These are phyloP conservation scores for Candida piceae DNA, from an alignment of 805 yeast species.

Conservation along the genomic window DNA sequence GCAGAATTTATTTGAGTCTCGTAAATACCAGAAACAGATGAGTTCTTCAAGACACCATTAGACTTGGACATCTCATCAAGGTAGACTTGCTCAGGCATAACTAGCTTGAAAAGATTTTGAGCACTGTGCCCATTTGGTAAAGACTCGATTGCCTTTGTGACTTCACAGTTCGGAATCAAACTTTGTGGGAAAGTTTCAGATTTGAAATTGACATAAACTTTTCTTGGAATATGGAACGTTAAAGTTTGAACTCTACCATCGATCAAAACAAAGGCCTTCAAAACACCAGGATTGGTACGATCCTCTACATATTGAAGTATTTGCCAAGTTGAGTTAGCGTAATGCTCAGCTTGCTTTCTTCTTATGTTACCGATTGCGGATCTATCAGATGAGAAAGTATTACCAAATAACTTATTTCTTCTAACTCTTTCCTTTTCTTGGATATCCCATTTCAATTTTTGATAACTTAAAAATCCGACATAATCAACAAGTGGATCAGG, in stretches of 20 bases:
- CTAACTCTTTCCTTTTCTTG: constrained; percentile 70
- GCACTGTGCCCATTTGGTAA: constrained; percentile 67
- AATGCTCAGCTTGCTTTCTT: constrained; percentile 71
- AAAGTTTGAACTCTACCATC: constrained; percentile 71
- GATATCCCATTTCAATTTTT: constrained; percentile 82
- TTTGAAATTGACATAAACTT: constrained; percentile 63
- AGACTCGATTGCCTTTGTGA: constrained; percentile 53
- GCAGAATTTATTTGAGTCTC: constrained; percentile 65
- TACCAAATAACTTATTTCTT: constrained; percentile 77
- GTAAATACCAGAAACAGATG: constrained; percentile 62
- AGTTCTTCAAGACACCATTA: constrained; percentile 59
- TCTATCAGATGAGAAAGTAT: constrained; percentile 40
- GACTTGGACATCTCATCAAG: constrained; percentile 51
- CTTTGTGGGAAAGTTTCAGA: constrained; percentile 29
- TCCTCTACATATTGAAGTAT: constrained; percentile 64
- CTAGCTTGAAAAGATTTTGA: constrained; percentile 50
- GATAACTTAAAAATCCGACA: constrained; percentile 62
- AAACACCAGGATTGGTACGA: constrained; percentile 58
- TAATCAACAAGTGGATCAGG: constrained; percentile 69
- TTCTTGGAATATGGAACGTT: constrained; percentile 68
- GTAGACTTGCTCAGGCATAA: constrained; percentile 63
- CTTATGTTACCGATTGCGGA: constrained; percentile 65
- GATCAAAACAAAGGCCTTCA: constrained; percentile 66
- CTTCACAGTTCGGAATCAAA: constrained; percentile 44
- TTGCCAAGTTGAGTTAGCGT: constrained; percentile 81